A percentile compares a stretch with the other conserved stretches of the same genome.
Conservation (phyloP, 2,329 filamentous ascomycete genomes). For the Alternaria ventricosa region DNA sequence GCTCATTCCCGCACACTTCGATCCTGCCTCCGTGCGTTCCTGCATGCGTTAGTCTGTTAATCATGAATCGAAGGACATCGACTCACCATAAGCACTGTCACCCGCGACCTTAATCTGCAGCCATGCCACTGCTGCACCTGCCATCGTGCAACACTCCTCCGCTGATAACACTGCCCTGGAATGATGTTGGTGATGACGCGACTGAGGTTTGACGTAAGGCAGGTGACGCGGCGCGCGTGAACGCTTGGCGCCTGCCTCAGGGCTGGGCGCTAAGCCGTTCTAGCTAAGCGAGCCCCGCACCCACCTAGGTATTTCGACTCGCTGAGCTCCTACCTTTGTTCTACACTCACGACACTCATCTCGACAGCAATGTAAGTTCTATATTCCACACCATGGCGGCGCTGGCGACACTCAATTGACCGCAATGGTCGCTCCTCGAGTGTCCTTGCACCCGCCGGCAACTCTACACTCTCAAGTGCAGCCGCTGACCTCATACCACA, state of each 20-base stretch:
- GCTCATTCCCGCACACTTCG: conserved; percentile 43
- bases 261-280: conserved; percentile 6
- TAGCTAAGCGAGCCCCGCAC: conserved; percentile 36
- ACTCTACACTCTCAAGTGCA: conserved; percentile 21
- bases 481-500: conserved; percentile 39
- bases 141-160: conserved; percentile 25
- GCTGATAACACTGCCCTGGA: neutral
- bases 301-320: conserved; percentile 21
- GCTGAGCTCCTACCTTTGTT: conserved; percentile 35
- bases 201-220: neutral
- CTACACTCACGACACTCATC: conserved; percentile 53
- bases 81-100: conserved; percentile 26
- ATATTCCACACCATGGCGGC: conserved; percentile 4
- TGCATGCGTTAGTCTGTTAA: conserved; percentile 28
- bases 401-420: conserved; percentile 34
- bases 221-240: conserved; percentile 20
- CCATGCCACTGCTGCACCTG: conserved; percentile 32
- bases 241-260: conserved; percentile 4
- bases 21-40: conserved; percentile 32
- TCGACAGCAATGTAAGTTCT: conserved; percentile 51
- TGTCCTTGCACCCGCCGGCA: conserved; percentile 3
- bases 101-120: conserved; percentile 31
- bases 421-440: conserved; percentile 10
- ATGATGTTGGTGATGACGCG: neutral
- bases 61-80: neutral